Evolutionary conservation across 768 basidiomycete species (phyloP).

Genomic region (Sporobolomyces phaffii): DNA sequence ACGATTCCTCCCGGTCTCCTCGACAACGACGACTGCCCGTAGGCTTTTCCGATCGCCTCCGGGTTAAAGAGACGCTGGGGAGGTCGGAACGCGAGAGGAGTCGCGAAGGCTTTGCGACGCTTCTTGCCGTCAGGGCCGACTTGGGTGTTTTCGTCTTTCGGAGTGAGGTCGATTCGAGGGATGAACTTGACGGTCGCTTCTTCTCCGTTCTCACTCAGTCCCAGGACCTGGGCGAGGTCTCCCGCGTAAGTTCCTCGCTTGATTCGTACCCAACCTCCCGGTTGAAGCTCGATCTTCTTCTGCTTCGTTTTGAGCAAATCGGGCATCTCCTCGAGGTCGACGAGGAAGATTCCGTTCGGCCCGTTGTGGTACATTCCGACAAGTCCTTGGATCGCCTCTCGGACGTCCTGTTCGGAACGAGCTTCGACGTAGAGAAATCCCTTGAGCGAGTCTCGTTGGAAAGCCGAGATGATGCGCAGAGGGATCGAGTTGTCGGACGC

Average conservation of each 20-base stretch:
- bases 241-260: conserved; percentile 87
- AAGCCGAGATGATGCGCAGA: conserved; percentile 82
- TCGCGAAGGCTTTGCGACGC: conserved; percentile 64
- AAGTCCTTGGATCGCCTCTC: conserved; percentile 75
- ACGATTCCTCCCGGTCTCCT: conserved; percentile 59
- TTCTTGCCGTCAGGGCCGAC: conserved; percentile 61
- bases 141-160: conserved; percentile 52
- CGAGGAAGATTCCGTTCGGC: conserved; percentile 66
- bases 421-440: conserved; percentile 98
- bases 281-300: conserved; percentile 73
- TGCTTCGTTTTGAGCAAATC: conserved; percentile 92
- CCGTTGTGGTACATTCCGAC: conserved; percentile 73
- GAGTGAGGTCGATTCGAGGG: conserved; percentile 94
- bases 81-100: conserved; percentile 55
- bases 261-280: conserved; percentile 91
- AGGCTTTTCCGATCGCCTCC: conserved; percentile 83
- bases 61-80: conserved; percentile 88
- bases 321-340: conserved; percentile 97
- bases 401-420: conserved; percentile 75
- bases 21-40: conserved; percentile 68
- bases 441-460: conserved; percentile 88
- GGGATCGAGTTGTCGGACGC: conserved; percentile 70
- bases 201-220: conserved; percentile 86
- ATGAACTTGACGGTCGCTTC: conserved; percentile 88
- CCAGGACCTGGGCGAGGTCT: conserved; percentile 91